Evolutionary conservation across 2,329 filamentous ascomycete species (phyloP).

Genomic region (Bimuria novae-zelandiae): DNA sequence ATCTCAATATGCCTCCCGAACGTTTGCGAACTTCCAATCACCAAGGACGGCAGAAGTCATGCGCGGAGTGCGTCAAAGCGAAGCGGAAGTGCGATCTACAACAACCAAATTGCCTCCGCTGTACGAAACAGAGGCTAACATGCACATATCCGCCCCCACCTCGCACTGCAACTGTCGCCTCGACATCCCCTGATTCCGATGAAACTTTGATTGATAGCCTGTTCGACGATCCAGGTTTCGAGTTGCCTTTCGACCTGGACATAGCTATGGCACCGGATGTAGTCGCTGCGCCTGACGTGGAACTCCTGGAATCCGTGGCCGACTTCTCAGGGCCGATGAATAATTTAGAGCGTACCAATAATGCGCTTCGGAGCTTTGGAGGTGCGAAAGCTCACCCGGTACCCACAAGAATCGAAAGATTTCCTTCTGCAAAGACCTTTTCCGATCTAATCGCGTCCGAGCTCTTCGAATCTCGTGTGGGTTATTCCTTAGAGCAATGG

Average conservation of each 20-base stretch:
- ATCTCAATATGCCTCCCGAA: slow-evolving; percentile 48
- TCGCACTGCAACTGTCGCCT: not conserved
- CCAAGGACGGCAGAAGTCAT: slow-evolving; percentile 57
- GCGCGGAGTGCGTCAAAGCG: slow-evolving; percentile 59
- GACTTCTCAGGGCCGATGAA: slow-evolving; percentile 16
- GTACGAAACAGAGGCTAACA: slow-evolving; percentile 52
- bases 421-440: slow-evolving; percentile 9
- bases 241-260: slow-evolving; percentile 7
- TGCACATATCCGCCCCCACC: slow-evolving; percentile 52
- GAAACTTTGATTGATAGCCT: slow-evolving; percentile 5
- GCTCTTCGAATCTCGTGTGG: slow-evolving; percentile 27
- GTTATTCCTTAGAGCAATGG: slow-evolving; percentile 33
- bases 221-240: not conserved
- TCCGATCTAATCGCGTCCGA: slow-evolving; percentile 22
- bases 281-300: slow-evolving; percentile 6
- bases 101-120: slow-evolving; percentile 59
- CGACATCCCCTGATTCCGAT: slow-evolving; percentile 10
- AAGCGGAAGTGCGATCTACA: slow-evolving; percentile 62
- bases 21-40: slow-evolving; percentile 22
- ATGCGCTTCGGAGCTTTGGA: slow-evolving; percentile 57
- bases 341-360: slow-evolving; percentile 38
- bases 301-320: slow-evolving; percentile 19
- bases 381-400: slow-evolving; percentile 10
- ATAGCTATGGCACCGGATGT: not conserved
- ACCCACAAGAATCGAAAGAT: not conserved